Evolutionary conservation across 352 stramenopile species (phyloP).

Genomic region (Globisporangium heterothallicum): DNA sequence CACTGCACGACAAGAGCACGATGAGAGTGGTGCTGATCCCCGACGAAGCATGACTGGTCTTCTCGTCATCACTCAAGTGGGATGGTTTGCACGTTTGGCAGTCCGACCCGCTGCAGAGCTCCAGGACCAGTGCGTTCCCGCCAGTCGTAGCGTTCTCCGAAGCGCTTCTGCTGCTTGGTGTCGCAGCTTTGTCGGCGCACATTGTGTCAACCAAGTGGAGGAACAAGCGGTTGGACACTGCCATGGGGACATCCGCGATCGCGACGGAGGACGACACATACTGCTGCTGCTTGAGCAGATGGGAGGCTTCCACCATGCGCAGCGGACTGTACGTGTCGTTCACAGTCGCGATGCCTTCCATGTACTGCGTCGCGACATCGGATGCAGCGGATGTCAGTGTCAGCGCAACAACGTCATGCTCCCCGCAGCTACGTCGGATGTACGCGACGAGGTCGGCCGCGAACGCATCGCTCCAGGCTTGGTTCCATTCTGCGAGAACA

Average conservation of each 20-base stretch:
- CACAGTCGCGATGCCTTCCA: conserved; percentile 16
- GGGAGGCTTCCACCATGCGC: conserved; percentile 14
- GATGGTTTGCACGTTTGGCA: conserved; percentile 14
- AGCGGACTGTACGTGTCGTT: conserved; percentile 15
- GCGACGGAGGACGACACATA: conserved; percentile 7
- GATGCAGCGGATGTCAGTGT: conserved; percentile 20
- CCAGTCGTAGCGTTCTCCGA: too few relatives aligned
- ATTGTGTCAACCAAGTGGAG: conserved; percentile 17
- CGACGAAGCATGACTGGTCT: conserved; percentile 6
- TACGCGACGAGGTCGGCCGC: conserved; percentile 7
- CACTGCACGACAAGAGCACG: conserved; percentile 30
- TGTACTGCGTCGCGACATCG: conserved; percentile 5
- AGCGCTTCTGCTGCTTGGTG: not conserved
- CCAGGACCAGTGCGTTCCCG: conserved; percentile 14
- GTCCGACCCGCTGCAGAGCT: conserved; percentile 15
- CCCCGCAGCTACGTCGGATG: conserved; percentile 9
- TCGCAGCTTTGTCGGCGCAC: conserved; percentile 22
- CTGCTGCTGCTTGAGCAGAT: conserved; percentile 11
- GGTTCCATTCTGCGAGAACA: conserved; percentile 24
- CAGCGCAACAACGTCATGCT: conserved; percentile 26
- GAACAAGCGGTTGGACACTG: conserved; percentile 21
- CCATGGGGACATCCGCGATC: conserved; percentile 5
- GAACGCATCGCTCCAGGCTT: conserved; percentile 10
- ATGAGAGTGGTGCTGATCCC: conserved; percentile 24
- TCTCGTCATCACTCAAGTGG: not conserved